Base-by-base conservation (phyloP, 1,284 basidiomycete species). In the Pyrrhoderma lamaoense region DNA sequence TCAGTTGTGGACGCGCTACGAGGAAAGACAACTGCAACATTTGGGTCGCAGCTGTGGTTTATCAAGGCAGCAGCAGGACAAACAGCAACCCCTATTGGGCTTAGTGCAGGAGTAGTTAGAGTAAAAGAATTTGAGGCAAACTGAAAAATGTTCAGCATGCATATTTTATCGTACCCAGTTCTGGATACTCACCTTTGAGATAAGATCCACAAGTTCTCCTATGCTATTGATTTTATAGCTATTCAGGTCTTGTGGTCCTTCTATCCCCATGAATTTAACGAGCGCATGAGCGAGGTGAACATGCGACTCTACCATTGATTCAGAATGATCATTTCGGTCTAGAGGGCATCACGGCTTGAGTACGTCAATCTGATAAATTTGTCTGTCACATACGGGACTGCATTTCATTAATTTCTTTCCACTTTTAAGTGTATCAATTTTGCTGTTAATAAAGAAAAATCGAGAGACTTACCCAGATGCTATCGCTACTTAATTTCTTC, bases 41-140 rank as follows among this genome's bases (percentile, higher is more conserved):
- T 95, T 0, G 94, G 93, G 19, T 79, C 75, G 62, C 94, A 98
- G 0, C 91, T 89, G 63, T 98, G 94, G 61, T 97, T 98, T 58
- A 89, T 76, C 27, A 97, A 73, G 0, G 93, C 92, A 8, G 85
- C 71, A 0, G 79, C 59, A 0, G 93, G 91, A 0, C 89, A 87
- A 22, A 94, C 74, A 25, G 83, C 80, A 1, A 85, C 80, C 13
- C 94, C 94, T 40, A 97, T 73, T 0, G 90, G 85, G 1, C 79
- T 75, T 8, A 95, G 69, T 2, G 84, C 74, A 0, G 87, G 80
- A 0, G 84, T 79, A 0, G 89, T 83, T 9, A 95, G 71, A 0
- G 92, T 86, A 63, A 96, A 90, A 0, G 93, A 85, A 64, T 97
- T 98, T 3, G 88, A 86, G 7, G 79, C 76, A 63, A 95, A 92